These are phyloP conservation scores for Piper longum DNA, from an alignment of 164 flowering plant species.

Conservation along the genomic window DNA sequence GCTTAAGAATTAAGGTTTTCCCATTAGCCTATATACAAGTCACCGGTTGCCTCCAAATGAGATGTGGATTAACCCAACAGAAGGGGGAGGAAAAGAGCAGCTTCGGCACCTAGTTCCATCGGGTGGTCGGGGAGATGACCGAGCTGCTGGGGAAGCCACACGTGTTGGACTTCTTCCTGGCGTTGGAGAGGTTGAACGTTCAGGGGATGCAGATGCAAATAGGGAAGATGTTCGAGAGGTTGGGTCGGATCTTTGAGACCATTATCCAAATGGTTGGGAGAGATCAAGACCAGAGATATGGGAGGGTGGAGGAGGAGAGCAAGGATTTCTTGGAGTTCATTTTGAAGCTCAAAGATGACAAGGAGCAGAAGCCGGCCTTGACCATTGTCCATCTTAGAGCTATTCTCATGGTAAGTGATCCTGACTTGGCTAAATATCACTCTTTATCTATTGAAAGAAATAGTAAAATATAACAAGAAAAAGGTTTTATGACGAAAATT, in stretches of 20 bases:
- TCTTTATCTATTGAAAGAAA: no score
- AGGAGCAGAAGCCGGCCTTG: neutral
- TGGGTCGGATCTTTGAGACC: constrained; percentile 19
- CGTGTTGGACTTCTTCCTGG: constrained; percentile 35
- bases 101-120: constrained; percentile 11
- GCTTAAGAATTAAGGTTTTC: no score
- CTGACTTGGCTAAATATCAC: neutral
- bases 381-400: neutral
- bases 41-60: no score
- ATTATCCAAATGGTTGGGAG: constrained; percentile 14
- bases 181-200: constrained; percentile 26
- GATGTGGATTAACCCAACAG: no score
- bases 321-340: constrained; percentile 17
- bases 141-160: constrained; percentile 25
- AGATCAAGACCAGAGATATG: neutral
- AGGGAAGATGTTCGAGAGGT: constrained; percentile 5
- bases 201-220: constrained; percentile 25
- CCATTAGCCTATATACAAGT: no score
- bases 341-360: constrained; percentile 18
- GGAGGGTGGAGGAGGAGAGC: constrained; percentile 8
- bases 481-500: no score
- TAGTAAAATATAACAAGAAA: no score
- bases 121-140: constrained; percentile 15
- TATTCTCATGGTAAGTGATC: neutral
- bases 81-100: constrained; percentile 4